Base-by-base conservation (phyloP, 1,284 basidiomycete genomes). In the Inonotus hispidus region DNA sequence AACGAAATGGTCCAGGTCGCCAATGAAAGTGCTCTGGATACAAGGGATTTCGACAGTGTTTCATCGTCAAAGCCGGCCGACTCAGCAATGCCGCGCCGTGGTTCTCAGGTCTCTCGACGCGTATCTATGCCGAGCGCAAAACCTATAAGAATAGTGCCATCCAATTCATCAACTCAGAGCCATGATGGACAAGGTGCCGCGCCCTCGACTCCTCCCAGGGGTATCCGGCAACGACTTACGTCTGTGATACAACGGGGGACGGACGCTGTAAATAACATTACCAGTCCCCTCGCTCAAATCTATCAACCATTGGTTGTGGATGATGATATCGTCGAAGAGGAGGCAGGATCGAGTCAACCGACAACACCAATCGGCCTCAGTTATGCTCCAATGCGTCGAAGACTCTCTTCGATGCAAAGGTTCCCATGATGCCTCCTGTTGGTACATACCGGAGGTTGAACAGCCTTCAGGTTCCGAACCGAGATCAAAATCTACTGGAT, bases 241-340 rank as follows among this genome's bases (percentile, higher is more conserved):
- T 82, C 86, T 0, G 66, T 81, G 3, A 63, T 82, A 58, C 74
- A 72, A 46, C 79, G 76, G 45, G 71, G 74, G 10, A 63, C 71
- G 6, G 80, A 83, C 43, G 65, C 73, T 35, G 69, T 72, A 3
- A 77, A 80, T 27, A 77, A 69, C 47, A 75, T 77, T 55, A 71
- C 76, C 6, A 87, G 86, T 67, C 89, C 89, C 19, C 75, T 92
- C 1, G 87, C 88, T 2, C 87, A 90, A 68, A 76, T 89, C 13
- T 92, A 83, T 69, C 84, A 85, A 61, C 86, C 89, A 2, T 66
- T 90, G 19, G 63, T 85, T 7, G 73, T 85, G 16, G 82, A 84
- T 53, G 81, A 83, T 13, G 72, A 76, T 25, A 71, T 71, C 41
- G 56, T 53, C 21, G 65, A 64, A 55, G 61, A 65, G 47, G 62